These are phyloP conservation scores for Sedum album DNA, from an alignment of 164 flowering plant species.

Conservation along the genomic window DNA sequence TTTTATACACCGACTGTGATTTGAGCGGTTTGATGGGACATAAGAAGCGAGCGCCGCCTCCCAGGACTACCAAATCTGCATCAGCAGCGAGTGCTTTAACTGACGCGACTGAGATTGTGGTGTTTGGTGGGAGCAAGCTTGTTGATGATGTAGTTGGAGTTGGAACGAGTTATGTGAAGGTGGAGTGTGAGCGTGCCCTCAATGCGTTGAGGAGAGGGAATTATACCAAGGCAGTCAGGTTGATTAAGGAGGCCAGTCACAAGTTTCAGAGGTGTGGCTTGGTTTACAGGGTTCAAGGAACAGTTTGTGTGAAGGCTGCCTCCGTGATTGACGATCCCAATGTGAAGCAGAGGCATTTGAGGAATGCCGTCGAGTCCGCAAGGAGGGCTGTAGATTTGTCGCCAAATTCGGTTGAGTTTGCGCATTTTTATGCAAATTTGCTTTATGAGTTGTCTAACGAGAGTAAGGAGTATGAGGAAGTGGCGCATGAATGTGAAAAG, in stretches of 20 bases:
- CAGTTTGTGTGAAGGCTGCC: conserved; percentile 64
- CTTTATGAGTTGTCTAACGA: conserved; percentile 72
- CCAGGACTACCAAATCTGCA: not conserved
- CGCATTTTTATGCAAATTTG: conserved; percentile 81
- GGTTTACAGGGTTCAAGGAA: conserved; percentile 71
- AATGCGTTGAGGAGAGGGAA: conserved; percentile 73
- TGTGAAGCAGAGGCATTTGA: conserved; percentile 57
- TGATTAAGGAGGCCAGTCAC: conserved; percentile 60
- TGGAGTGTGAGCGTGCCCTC: conserved; percentile 78
- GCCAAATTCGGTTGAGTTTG: conserved; percentile 77
- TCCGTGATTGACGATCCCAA: conserved; percentile 60
- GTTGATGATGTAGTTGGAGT: not conserved
- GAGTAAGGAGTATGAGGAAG: conserved; percentile 70
- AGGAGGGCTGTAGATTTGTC: conserved; percentile 50
- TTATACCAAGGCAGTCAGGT: conserved; percentile 74
- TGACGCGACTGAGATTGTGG: not conserved
- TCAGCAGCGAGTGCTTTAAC: not conserved
- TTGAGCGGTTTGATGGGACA: not conserved
- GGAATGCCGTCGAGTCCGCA: conserved; percentile 64
- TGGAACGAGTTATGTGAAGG: conserved; percentile 18
- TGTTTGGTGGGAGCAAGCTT: not conserved
- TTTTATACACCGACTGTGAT: not conserved
- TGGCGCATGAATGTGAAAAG: conserved; percentile 75
- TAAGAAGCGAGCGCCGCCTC: conserved; percentile 4
- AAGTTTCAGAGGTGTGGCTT: conserved; percentile 41